Evolutionary conservation across 2,329 filamentous ascomycete genomes (phyloP).

Genomic region (Colletotrichum filicis): DNA sequence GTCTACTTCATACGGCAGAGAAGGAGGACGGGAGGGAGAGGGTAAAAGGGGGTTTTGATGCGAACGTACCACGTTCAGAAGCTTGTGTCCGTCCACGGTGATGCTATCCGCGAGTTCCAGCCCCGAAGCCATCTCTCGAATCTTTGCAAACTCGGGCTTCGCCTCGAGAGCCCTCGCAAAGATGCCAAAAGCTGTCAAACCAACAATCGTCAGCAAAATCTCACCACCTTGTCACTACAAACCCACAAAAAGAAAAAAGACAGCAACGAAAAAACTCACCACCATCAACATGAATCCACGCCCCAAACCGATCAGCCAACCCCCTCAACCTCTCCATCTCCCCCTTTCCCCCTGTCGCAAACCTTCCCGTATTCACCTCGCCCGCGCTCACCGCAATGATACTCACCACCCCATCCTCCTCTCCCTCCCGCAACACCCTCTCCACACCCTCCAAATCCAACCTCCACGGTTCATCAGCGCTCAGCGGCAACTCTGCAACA

Average conservation of each 20-base stretch:
- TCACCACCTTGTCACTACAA: not conserved
- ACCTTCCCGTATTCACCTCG: conserved; percentile 91
- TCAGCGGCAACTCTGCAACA: conserved; percentile 69
- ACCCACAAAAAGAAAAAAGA: not conserved
- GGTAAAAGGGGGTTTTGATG: not conserved
- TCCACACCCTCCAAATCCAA: conserved; percentile 77
- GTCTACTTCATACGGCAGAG: not conserved
- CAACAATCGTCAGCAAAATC: not conserved
- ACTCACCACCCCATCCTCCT: conserved; percentile 64
- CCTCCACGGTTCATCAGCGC: conserved; percentile 69
- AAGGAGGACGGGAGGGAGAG: not conserved
- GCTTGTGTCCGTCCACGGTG: conserved; percentile 86
- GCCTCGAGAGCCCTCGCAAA: conserved; percentile 76
- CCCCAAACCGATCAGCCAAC: conserved; percentile 77
- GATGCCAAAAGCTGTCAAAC: conserved; percentile 78
- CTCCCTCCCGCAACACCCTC: conserved; percentile 59
- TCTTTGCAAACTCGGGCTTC: conserved; percentile 63
- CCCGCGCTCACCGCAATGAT: conserved; percentile 86
- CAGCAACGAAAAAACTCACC: conserved; percentile 51
- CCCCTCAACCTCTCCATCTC: conserved; percentile 73
- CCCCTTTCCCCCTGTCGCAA: conserved; percentile 68
- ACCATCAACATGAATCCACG: conserved; percentile 92
- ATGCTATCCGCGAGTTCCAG: conserved; percentile 89
- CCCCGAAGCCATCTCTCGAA: conserved; percentile 66
- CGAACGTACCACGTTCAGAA: conserved; percentile 82